Evolutionary conservation across 2,329 filamentous ascomycete species (phyloP).

Genomic region (Fusarium pseudocircinatum): DNA sequence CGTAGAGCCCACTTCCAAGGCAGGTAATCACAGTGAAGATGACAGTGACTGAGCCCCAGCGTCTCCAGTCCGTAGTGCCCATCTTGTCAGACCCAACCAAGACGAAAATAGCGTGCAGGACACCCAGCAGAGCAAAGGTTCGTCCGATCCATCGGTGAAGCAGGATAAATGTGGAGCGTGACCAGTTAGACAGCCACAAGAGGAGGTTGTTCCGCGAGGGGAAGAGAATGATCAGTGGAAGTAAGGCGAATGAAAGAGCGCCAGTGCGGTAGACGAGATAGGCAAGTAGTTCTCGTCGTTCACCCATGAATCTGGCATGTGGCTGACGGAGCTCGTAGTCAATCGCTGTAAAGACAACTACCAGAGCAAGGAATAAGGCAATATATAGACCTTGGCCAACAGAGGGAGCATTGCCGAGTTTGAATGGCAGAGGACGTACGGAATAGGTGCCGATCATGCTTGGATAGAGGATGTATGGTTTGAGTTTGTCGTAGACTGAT

Average conservation of each 20-base stretch:
- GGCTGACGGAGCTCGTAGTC: constrained; percentile 5
- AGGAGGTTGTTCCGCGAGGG: background rate
- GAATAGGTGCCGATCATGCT: constrained; percentile 19
- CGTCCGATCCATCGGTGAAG: constrained; percentile 10
- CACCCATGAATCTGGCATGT: background rate
- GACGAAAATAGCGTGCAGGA: background rate
- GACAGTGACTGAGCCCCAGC: background rate
- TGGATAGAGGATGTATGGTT: constrained; percentile 13
- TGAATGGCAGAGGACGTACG: constrained; percentile 2
- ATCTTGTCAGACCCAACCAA: background rate
- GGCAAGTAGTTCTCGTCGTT: background rate
- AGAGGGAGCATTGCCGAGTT: constrained; percentile 3
- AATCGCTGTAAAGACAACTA: background rate
- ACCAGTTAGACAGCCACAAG: constrained; percentile 6
- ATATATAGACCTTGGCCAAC: constrained; percentile 6
- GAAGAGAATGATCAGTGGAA: constrained; percentile 3
- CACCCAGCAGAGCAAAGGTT: background rate
- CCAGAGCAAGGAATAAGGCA: background rate
- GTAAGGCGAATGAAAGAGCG: background rate
- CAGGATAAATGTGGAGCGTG: background rate
- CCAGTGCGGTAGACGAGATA: constrained; percentile 12
- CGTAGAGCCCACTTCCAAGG: background rate
- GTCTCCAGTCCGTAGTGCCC: background rate
- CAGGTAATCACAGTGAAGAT: background rate
- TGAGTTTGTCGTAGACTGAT: constrained; percentile 9